phyloP scores from a whole-genome alignment of 1,139 yeast species.

The Schwanniomyces etchellsii region DNA sequence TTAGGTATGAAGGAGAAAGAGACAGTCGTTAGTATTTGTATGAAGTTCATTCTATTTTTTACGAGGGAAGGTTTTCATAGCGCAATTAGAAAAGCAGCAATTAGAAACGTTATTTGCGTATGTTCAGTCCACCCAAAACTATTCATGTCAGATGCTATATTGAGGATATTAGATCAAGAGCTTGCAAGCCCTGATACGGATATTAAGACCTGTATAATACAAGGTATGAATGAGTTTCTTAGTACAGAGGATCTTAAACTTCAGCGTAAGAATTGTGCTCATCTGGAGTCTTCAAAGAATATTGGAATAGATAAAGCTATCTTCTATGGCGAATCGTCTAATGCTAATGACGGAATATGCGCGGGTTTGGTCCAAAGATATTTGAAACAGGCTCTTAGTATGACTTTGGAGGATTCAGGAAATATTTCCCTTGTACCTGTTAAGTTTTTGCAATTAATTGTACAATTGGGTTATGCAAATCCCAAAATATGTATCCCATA shows the following conservation, averaged over 20 bases:
- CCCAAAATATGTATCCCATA: constrained; percentile 68
- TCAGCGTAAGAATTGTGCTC: constrained; percentile 29
- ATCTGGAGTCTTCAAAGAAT: constrained; percentile 22
- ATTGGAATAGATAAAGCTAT: constrained; percentile 39
- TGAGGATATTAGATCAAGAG: constrained; percentile 49
- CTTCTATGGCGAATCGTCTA: constrained; percentile 47
- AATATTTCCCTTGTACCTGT: constrained; percentile 43
- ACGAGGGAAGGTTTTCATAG: constrained; percentile 23
- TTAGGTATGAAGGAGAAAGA: constrained; percentile 47
- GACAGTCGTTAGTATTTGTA: constrained; percentile 48
- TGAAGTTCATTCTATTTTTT: constrained; percentile 52
- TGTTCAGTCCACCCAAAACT: constrained; percentile 59
- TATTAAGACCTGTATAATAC: constrained; percentile 45
- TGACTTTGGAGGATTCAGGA: constrained; percentile 45
- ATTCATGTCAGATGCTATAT: constrained; percentile 50
- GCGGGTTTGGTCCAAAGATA: constrained; percentile 67
- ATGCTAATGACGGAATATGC: constrained; percentile 64
- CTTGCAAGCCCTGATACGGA: constrained; percentile 23
- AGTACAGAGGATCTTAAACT: constrained; percentile 45
- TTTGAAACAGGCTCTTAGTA: constrained; percentile 37
- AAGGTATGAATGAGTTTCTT: constrained; percentile 52
- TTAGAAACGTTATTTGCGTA: constrained; percentile 50
- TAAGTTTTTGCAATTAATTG: constrained; percentile 48
- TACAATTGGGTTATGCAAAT: constrained; percentile 65
- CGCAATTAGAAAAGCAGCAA: constrained; percentile 42